Percentiles rank a stretch among this genome's conserved stretches.
phyloP scores from a whole-genome alignment of 2,329 filamentous ascomycete genomes.

The Penicillium digitatum region DNA sequence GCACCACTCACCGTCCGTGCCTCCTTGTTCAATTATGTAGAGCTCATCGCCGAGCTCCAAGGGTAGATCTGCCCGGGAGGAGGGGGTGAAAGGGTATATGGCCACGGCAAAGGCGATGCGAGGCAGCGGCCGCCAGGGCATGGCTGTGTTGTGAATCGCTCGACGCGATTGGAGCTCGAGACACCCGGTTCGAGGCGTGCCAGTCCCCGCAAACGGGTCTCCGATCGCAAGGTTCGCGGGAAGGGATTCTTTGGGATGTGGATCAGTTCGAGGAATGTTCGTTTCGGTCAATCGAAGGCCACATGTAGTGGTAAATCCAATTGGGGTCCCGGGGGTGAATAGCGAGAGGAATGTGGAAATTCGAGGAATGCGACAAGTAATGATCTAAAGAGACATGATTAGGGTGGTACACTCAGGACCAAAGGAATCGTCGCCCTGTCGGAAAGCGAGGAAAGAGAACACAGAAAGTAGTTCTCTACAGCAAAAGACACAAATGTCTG shows the following conservation, averaged over 20 bases:
- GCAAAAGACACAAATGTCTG: slow-evolving; percentile 6
- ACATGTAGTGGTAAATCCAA: slow-evolving; percentile 24
- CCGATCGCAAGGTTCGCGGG: slow-evolving; percentile 15
- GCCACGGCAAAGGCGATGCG: slow-evolving; percentile 97
- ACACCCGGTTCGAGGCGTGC: slow-evolving; percentile 13
- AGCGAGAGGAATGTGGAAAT: slow-evolving; percentile 24
- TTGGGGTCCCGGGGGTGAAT: slow-evolving; percentile 11
- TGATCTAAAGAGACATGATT: slow-evolving; percentile 17
- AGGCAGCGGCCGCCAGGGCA: slow-evolving; percentile 96
- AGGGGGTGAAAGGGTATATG: slow-evolving; percentile 86
- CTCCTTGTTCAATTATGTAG: slow-evolving; percentile 96
- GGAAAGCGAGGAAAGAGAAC: slow-evolving; percentile 6
- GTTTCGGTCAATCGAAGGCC: slow-evolving; percentile 23
- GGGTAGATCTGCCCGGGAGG: slow-evolving; percentile 82
- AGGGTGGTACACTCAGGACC: slow-evolving; percentile 2
- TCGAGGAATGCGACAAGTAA: slow-evolving; percentile 19
- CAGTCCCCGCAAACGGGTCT: slow-evolving; percentile 25
- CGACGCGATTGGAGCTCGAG: slow-evolving; percentile 5
- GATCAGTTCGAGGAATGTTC: slow-evolving; percentile 25
- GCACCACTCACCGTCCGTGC: slow-evolving; percentile 80
- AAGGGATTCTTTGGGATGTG: slow-evolving; percentile 6
- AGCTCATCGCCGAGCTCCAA: slow-evolving; percentile 97
- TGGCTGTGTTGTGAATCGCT: slow-evolving; percentile 41
- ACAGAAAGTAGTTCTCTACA: slow-evolving; percentile 5
- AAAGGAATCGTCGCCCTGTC: not conserved